Evolutionary conservation across 805 yeast species (phyloP).

Genomic region (Tetrapisispora fleetii): DNA sequence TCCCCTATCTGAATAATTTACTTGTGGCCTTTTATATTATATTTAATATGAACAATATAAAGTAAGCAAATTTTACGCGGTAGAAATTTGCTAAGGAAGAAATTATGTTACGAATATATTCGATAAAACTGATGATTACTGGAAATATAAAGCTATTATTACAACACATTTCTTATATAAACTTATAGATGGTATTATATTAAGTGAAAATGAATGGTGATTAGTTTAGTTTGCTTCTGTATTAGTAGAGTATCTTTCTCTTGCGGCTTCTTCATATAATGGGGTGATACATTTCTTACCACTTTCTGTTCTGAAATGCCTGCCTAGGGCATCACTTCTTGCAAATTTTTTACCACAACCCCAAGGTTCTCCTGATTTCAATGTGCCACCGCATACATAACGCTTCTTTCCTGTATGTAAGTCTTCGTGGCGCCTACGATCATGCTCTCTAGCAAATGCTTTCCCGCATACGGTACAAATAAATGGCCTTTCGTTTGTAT

Average conservation of each 20-base stretch:
- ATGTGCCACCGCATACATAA: conserved; percentile 58
- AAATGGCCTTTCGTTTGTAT: conserved; percentile 74
- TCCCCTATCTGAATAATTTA: neutral
- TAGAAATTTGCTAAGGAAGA: too few relatives aligned
- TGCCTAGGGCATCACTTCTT: conserved; percentile 65
- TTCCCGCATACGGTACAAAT: conserved; percentile 66
- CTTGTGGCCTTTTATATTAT: too few relatives aligned
- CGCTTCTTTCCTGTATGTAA: conserved; percentile 69
- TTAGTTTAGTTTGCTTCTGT: neutral
- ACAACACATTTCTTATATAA: neutral
- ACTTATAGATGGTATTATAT: neutral
- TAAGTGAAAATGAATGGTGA: neutral
- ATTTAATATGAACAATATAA: too few relatives aligned
- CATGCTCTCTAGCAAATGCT: conserved; percentile 75
- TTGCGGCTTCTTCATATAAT: conserved; percentile 47
- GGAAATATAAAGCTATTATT: neutral
- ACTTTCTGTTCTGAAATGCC: conserved; percentile 73
- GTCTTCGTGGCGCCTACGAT: conserved; percentile 65
- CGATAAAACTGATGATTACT: neutral
- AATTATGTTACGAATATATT: too few relatives aligned
- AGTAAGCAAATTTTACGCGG: too few relatives aligned
- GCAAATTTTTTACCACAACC: conserved; percentile 78
- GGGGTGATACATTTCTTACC: conserved; percentile 67
- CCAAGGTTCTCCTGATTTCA: conserved; percentile 54
- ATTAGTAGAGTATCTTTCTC: conserved; percentile 12